phyloP scores from a whole-genome alignment of 202 grass and related monocot species.

The Carex sylvatica region DNA sequence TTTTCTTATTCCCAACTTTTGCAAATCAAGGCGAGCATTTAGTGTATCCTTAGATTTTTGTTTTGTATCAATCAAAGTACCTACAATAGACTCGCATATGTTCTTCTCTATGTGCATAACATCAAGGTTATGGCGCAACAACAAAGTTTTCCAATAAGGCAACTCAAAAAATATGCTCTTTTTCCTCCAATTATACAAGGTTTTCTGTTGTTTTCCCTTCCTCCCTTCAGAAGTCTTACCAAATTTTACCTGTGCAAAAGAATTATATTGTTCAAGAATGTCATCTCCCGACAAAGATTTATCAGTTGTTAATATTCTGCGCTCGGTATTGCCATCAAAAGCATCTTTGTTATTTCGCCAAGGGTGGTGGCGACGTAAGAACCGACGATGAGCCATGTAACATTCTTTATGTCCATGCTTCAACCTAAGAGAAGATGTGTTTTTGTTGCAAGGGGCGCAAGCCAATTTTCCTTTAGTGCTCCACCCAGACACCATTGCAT shows the following conservation, averaged over 20 bases:
- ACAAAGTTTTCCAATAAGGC: slow-evolving; percentile 15
- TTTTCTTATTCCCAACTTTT: background rate
- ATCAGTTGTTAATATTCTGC: background rate
- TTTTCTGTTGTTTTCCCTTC: background rate
- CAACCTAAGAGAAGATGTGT: slow-evolving; percentile 11
- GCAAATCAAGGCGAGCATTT: slow-evolving; percentile 9
- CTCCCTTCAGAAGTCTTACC: background rate
- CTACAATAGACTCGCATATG: background rate
- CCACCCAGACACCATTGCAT: slow-evolving; percentile 18
- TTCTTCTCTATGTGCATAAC: slow-evolving; percentile 6
- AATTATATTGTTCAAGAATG: background rate
- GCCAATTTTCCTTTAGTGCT: slow-evolving; percentile 35
- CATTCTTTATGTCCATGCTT: slow-evolving; percentile 18
- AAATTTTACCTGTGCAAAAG: background rate
- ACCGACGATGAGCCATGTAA: slow-evolving; percentile 27
- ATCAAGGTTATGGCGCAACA: slow-evolving; percentile 1
- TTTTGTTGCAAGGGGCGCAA: slow-evolving; percentile 16
- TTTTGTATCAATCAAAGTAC: background rate
- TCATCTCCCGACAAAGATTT: background rate
- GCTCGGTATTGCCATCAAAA: slow-evolving; percentile 19
- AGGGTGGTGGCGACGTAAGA: slow-evolving; percentile 17
- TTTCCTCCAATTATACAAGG: slow-evolving; percentile 29
- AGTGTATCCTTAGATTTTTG: background rate
- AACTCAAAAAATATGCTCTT: slow-evolving; percentile 24
- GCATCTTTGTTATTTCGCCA: background rate